Base-by-base conservation (phyloP, 1,139 yeast species). In the Kazachstania sp. region DNA sequence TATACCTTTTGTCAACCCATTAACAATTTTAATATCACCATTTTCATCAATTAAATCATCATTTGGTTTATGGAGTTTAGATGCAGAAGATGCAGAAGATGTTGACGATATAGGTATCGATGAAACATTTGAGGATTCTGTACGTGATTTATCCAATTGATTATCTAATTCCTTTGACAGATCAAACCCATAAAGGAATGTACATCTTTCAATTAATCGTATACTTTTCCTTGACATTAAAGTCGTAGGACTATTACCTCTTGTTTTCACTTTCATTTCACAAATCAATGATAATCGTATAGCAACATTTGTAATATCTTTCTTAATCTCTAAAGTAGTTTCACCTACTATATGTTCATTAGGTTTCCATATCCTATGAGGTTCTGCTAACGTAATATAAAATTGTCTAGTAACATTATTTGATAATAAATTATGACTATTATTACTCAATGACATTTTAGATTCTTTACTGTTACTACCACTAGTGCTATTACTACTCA, bases 1-100 rank as follows among this genome's bases (percentile, higher is more conserved):
- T 59, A 86, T 92, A 29, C 97, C 97, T 55, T 80, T 79, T 41
- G 78, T 76, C 26, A 83, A 61, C 0, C 86, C 86, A 29, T 60
- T 59, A 2, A 51, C 43, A 7, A 49, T 58, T 37, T 57, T 44
- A 16, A 53, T 36, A 47, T 52, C 41, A 26, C 55, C 58, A 41
- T 61, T 66, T 35, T 55, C 55, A 30, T 56, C 61, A 11, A 49
- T 28, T 12, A 39, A 31, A n/a, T n/a, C 13, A 18, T 39, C 31
- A 15, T 38, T 32, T 19, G 26, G 5, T 13, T 15, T n/a, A 9
- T 36, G 9, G 11, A 15, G 8, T 16, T 32, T 15, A 15, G 7
- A 9, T 23, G 28, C 6, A 9, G 28, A 23, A 7, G 28, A 6
- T 6, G 3, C 12, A 32, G 35, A n/a, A 8, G 15, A n/a, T 6